These are phyloP conservation scores for Sordariomycetes sp. DNA, from an alignment of 2,329 filamentous ascomycete genomes.

Conservation along the genomic window DNA sequence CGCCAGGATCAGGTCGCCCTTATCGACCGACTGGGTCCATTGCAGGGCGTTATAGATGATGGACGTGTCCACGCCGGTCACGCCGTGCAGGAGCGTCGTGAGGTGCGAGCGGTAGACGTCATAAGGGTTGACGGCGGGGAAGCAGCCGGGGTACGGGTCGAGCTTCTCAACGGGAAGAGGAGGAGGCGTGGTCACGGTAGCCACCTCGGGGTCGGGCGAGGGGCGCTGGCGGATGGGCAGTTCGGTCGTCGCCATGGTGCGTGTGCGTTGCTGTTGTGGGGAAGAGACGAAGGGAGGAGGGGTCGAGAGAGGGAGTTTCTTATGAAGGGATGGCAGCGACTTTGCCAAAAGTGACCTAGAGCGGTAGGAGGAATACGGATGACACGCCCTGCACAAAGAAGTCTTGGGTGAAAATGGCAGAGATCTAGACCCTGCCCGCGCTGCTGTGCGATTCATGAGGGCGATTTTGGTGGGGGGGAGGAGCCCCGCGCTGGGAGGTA, in stretches of 20 bases:
- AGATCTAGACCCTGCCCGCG: not conserved
- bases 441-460: not conserved
- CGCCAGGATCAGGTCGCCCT: slow-evolving; percentile 69
- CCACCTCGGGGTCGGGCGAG: slow-evolving; percentile 7
- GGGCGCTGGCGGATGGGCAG: slow-evolving; percentile 12
- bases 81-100: slow-evolving; percentile 50
- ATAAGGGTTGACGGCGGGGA: slow-evolving; percentile 60
- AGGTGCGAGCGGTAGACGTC: slow-evolving; percentile 73
- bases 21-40: slow-evolving; percentile 69
- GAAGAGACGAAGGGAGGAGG: not conserved
- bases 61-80: slow-evolving; percentile 56
- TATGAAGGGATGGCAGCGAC: not conserved
- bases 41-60: slow-evolving; percentile 65
- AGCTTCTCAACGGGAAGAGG: slow-evolving; percentile 20
- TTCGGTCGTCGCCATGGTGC: slow-evolving; percentile 11
- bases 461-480: not conserved
- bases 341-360: not conserved
- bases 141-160: slow-evolving; percentile 37
- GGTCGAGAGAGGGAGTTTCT: not conserved
- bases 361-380: not conserved
- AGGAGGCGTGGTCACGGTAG: slow-evolving; percentile 17
- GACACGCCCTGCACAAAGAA: not conserved
- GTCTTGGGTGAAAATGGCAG: not conserved
- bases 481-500: not conserved
- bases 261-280: not conserved